These are phyloP conservation scores for Zygosaccharomyces sapae DNA, from an alignment of 1,139 yeast genomes.

Conservation along the genomic window DNA sequence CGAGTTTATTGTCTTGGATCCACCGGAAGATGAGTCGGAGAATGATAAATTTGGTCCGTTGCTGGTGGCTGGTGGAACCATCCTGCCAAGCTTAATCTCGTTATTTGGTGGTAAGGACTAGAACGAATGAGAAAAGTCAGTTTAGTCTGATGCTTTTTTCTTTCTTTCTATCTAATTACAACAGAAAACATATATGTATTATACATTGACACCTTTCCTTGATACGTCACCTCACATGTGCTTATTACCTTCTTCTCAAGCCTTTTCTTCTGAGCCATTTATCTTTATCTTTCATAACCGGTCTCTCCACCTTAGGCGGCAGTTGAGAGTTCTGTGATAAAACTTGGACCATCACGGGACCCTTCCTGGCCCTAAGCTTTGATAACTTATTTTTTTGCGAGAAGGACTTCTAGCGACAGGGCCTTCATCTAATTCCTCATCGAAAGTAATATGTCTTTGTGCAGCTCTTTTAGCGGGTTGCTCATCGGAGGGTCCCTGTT, in stretches of 20 bases:
- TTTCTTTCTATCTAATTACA: not conserved
- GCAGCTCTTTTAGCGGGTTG: constrained; percentile 9
- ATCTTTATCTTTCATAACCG: constrained; percentile 44
- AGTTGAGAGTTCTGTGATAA: constrained; percentile 19
- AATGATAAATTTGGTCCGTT: not conserved
- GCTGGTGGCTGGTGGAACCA: not conserved
- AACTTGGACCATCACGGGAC: constrained; percentile 50
- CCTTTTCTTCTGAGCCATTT: constrained; percentile 61
- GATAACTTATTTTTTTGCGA: constrained; percentile 44
- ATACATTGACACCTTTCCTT: constrained; percentile 6
- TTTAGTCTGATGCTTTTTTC: not conserved
- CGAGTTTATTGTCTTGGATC: constrained; percentile 3
- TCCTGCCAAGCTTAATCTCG: constrained; percentile 1
- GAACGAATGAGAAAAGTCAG: not conserved
- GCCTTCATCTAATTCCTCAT: constrained; percentile 27
- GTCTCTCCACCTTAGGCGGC: constrained; percentile 45
- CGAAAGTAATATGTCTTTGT: constrained; percentile 32
- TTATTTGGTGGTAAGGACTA: not conserved
- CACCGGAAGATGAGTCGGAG: constrained; percentile 2
- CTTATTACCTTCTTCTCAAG: constrained; percentile 33
- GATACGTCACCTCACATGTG: not conserved
- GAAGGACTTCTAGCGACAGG: constrained; percentile 31
- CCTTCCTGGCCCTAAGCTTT: constrained; percentile 44
- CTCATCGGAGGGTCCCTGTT: constrained; percentile 20
- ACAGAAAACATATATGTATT: not conserved